phyloP scores from a whole-genome alignment of 1,139 yeast genomes.

The Kluyveromyces sp. region DNA sequence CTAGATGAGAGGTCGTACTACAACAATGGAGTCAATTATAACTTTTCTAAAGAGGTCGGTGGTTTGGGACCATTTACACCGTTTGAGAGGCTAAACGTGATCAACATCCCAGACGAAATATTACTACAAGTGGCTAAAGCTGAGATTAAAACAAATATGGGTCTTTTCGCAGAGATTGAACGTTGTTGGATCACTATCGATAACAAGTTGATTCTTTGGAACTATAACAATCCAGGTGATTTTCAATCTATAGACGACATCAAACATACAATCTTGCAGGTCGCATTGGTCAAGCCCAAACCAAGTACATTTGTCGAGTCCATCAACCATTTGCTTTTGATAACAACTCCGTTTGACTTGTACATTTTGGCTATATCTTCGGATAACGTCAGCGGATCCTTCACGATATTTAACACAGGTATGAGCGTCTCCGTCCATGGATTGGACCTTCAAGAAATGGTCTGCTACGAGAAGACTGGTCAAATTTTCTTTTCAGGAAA shows the following conservation, averaged over 20 bases:
- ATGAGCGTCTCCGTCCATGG: constrained; percentile 78
- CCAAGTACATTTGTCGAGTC: constrained; percentile 71
- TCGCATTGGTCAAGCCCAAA: constrained; percentile 72
- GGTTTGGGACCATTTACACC: constrained; percentile 54
- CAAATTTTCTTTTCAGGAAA: constrained; percentile 79
- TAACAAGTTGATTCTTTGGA: constrained; percentile 79
- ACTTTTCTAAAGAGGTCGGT: constrained; percentile 34
- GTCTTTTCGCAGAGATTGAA: constrained; percentile 72
- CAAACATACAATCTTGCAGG: constrained; percentile 68
- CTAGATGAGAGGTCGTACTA: constrained; percentile 37
- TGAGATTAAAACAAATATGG: constrained; percentile 68
- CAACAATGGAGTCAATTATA: constrained; percentile 38
- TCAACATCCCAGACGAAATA: constrained; percentile 76
- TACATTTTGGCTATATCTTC: constrained; percentile 70
- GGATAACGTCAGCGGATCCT: constrained; percentile 41
- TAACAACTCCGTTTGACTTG: constrained; percentile 76
- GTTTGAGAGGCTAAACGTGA: constrained; percentile 62
- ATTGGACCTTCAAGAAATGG: constrained; percentile 58
- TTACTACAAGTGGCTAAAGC: constrained; percentile 64
- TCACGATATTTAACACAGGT: constrained; percentile 76
- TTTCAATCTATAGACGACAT: constrained; percentile 79
- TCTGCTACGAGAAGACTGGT: constrained; percentile 55
- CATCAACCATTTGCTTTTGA: constrained; percentile 63
- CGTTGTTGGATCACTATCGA: constrained; percentile 88
- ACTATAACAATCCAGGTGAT: constrained; percentile 53